These are phyloP conservation scores for Echria macrotheca DNA, from an alignment of 495 filamentous ascomycete genomes.

Conservation along the genomic window DNA sequence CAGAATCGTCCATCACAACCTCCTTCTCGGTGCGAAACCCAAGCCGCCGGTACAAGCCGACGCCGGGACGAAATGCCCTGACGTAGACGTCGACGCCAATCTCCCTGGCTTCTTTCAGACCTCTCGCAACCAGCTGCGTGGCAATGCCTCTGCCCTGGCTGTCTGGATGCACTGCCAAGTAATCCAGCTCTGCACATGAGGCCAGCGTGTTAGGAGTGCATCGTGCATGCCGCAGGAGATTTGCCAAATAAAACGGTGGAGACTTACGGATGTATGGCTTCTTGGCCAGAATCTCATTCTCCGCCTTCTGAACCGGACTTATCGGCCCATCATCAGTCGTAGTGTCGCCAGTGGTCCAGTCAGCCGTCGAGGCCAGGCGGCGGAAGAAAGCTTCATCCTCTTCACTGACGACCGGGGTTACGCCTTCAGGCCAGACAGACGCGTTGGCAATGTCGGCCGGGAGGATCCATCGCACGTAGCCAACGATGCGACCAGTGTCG, in stretches of 20 bases:
- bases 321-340: conserved; percentile 7
- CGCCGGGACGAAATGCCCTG: conserved; percentile 21
- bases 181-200: conserved; percentile 22
- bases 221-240: too few species aligned
- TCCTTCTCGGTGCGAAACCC: conserved; percentile 24
- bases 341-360: conserved; percentile 3
- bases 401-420: conserved; percentile 11
- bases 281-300: conserved; percentile 11
- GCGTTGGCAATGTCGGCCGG: background rate
- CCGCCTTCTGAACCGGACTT: background rate
- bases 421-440: conserved; percentile 10
- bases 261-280: conserved; percentile 21
- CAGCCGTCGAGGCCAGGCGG: conserved; percentile 16
- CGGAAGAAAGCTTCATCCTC: conserved; percentile 17
- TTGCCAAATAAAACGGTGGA: background rate
- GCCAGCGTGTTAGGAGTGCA: too few species aligned
- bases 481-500: conserved; percentile 20
- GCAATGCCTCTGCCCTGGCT: conserved; percentile 28
- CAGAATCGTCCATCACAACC: conserved; percentile 28
- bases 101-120: conserved; percentile 26
- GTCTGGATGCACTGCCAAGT: conserved; percentile 32
- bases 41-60: conserved; percentile 24
- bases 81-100: conserved; percentile 25
- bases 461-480: conserved; percentile 28
- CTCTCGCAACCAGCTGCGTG: conserved; percentile 22